Conservation (phyloP, 2,329 filamentous ascomycete genomes). For the Aureobasidium sp. region DNA sequence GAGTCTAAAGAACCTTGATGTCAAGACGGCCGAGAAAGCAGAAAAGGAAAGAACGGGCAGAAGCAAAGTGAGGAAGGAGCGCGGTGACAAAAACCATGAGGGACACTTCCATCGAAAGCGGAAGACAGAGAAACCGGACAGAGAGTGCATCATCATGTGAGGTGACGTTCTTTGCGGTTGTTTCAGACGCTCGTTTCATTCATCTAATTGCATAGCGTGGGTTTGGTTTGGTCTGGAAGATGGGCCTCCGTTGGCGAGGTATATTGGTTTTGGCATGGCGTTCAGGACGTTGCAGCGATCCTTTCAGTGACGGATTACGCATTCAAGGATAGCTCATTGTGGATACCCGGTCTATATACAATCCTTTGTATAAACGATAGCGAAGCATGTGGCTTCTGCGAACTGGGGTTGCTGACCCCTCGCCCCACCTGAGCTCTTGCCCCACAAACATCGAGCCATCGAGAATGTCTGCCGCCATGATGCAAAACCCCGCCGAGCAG, state of each 20-base stretch:
- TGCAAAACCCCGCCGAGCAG: background rate
- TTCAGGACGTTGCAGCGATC: background rate
- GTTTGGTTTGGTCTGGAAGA: background rate
- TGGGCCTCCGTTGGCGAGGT: background rate
- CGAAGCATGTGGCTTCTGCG: background rate
- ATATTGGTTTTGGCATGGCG: conserved; percentile 7
- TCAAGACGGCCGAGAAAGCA: conserved; percentile 9
- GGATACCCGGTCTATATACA: conserved; percentile 2
- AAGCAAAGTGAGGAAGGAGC: conserved; percentile 14
- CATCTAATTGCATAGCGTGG: conserved; percentile 12
- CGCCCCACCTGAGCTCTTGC: conserved; percentile 1
- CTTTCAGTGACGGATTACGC: background rate
- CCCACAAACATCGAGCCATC: conserved; percentile 3
- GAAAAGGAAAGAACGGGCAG: conserved; percentile 7
- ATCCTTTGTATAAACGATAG: background rate
- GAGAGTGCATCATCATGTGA: conserved; percentile 20
- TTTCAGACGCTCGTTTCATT: conserved; percentile 4
- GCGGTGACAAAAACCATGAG: conserved; percentile 5
- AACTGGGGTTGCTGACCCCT: background rate
- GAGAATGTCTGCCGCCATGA: conserved; percentile 6
- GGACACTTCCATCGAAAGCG: conserved; percentile 16
- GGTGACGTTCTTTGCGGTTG: background rate
- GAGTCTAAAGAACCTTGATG: conserved; percentile 14
- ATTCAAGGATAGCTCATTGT: background rate
- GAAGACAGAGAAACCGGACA: conserved; percentile 19